These are phyloP conservation scores for Candida sonorensis DNA, from an alignment of 805 yeast species.

Conservation along the genomic window DNA sequence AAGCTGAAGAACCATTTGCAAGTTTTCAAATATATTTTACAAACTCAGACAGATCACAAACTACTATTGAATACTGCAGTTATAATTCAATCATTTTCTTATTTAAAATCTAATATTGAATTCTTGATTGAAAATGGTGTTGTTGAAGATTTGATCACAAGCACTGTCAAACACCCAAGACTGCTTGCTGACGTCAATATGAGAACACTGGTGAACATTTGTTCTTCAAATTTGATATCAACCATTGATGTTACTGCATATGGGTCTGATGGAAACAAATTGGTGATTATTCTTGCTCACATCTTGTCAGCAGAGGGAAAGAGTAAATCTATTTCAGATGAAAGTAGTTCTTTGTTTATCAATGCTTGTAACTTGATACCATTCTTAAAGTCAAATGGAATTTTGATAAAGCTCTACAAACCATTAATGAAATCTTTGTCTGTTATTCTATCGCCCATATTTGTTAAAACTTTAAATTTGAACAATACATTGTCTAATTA, in stretches of 20 bases:
- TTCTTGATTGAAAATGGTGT: slow-evolving; percentile 12
- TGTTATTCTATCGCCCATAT: slow-evolving; percentile 13
- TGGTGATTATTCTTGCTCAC: slow-evolving; percentile 10
- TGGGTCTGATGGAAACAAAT: slow-evolving; percentile 6
- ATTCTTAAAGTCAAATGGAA: slow-evolving; percentile 9
- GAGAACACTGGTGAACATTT: slow-evolving; percentile 20
- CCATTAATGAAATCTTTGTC: slow-evolving; percentile 21
- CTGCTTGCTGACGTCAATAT: slow-evolving; percentile 19
- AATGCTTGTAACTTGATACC: slow-evolving; percentile 21
- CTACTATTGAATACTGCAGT: slow-evolving; percentile 17
- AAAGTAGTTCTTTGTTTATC: too few relatives aligned
- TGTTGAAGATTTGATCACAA: slow-evolving; percentile 11
- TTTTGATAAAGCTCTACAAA: slow-evolving; percentile 10
- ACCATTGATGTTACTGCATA: slow-evolving; percentile 6
- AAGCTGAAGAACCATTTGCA: slow-evolving; percentile 10
- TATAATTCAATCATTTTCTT: slow-evolving; percentile 24
- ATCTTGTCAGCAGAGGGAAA: too few relatives aligned
- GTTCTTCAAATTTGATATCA: slow-evolving; percentile 15
- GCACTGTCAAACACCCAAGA: slow-evolving; percentile 12
- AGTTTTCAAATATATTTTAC: slow-evolving; percentile 9
- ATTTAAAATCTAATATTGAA: slow-evolving; percentile 15
- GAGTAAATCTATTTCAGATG: too few relatives aligned
- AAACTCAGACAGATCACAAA: slow-evolving; percentile 8
- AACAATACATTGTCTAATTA: slow-evolving; percentile 12
- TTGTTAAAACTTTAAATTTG: slow-evolving; percentile 11